Percentiles rank a stretch among this genome's conserved stretches.
phyloP scores from a whole-genome alignment of 2,329 filamentous ascomycete species.

The Fusarium devonianum region DNA sequence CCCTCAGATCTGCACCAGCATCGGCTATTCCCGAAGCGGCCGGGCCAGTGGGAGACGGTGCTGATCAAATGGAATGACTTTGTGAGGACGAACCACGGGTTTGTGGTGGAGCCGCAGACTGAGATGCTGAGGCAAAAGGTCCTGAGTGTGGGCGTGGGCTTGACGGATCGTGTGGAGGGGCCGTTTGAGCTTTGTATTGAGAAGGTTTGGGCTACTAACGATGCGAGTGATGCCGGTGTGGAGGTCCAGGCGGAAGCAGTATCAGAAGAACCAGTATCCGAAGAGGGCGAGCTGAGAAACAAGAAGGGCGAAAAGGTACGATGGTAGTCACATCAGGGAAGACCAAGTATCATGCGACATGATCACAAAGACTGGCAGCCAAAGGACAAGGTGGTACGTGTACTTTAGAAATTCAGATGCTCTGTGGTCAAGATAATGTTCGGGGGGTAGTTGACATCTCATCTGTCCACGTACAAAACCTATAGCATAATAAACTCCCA shows the following conservation, averaged over 20 bases:
- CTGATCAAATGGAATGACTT: conserved; percentile 90
- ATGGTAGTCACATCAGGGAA: conserved; percentile 41
- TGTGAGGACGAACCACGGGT: conserved; percentile 91
- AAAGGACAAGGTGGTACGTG: neutral
- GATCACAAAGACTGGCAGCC: neutral
- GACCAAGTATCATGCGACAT: neutral
- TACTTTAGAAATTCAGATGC: conserved; percentile 2
- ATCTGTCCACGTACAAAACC: conserved; percentile 25
- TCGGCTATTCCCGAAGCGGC: conserved; percentile 77
- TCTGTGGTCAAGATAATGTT: neutral
- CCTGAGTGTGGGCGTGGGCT: conserved; percentile 81
- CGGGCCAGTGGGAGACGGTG: conserved; percentile 95
- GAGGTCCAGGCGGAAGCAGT: conserved; percentile 27
- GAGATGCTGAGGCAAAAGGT: conserved; percentile 89
- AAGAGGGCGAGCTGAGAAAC: conserved; percentile 46
- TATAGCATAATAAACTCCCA: conserved; percentile 15
- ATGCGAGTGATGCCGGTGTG: conserved; percentile 41
- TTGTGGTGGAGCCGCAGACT: conserved; percentile 90
- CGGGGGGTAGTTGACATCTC: neutral
- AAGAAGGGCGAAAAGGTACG: conserved; percentile 48
- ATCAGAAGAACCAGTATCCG: conserved; percentile 30
- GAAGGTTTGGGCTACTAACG: conserved; percentile 89
- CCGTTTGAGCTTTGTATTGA: conserved; percentile 88
- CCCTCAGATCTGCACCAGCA: conserved; percentile 97
- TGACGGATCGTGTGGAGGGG: conserved; percentile 88